Evolutionary conservation across 106 monocot species (phyloP).

Genomic region (Vanilla planifolia): DNA sequence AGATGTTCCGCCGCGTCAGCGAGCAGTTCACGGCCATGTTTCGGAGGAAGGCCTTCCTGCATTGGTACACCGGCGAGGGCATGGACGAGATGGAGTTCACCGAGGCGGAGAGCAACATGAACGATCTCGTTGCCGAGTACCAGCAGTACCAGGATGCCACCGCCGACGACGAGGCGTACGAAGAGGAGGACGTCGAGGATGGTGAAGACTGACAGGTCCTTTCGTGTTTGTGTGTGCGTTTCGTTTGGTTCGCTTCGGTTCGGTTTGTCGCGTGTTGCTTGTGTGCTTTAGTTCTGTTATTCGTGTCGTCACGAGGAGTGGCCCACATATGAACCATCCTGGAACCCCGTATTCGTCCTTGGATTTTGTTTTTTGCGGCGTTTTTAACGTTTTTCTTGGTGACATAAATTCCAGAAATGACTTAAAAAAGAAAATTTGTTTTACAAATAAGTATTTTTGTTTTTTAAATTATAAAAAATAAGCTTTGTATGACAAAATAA

Average conservation of each 20-base stretch:
- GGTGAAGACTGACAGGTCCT: neutral
- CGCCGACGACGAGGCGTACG: constrained; percentile 28
- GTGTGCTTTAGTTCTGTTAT: neutral
- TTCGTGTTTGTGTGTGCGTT: neutral
- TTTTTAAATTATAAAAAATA: too few relatives aligned
- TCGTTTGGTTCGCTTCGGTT: neutral
- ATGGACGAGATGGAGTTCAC: constrained; percentile 64
- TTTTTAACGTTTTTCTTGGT: too few relatives aligned
- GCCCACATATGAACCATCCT: too few relatives aligned
- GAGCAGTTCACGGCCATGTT: constrained; percentile 59
- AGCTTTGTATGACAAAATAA: too few relatives aligned
- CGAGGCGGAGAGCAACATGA: constrained; percentile 55
- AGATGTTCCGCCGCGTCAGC: constrained; percentile 61
- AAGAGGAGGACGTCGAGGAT: constrained; percentile 23
- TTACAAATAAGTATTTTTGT: too few relatives aligned
- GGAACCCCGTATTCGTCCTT: too few relatives aligned
- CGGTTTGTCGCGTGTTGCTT: too few relatives aligned
- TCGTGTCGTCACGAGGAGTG: too few relatives aligned
- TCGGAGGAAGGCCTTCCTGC: constrained; percentile 49
- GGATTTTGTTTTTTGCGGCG: too few relatives aligned
- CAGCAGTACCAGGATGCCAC: constrained; percentile 62
- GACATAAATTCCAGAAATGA: too few relatives aligned
- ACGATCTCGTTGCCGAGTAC: constrained; percentile 46
- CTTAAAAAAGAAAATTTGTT: too few relatives aligned
- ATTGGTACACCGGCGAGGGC: constrained; percentile 49